Evolutionary conservation across 805 yeast genomes (phyloP).

Genomic region (Yarrowia sp.): DNA sequence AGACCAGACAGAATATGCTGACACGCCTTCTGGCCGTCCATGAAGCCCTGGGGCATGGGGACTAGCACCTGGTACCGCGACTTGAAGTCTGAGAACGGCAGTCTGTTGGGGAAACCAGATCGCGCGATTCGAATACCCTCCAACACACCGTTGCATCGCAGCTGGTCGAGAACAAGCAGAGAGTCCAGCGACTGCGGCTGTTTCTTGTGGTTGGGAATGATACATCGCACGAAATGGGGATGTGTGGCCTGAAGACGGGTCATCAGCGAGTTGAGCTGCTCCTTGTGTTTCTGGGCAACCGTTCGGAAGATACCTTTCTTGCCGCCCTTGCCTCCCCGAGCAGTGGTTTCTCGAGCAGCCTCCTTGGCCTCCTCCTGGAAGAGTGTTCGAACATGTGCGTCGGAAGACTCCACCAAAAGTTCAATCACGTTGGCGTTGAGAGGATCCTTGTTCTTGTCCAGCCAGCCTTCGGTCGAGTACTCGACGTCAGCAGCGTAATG

Average conservation of each 20-base stretch:
- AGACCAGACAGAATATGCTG: constrained; percentile 70
- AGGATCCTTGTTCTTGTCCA: constrained; percentile 94
- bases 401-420: constrained; percentile 64
- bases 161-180: constrained; percentile 79
- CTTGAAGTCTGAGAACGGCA: constrained; percentile 80
- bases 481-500: constrained; percentile 99
- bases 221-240: constrained; percentile 97
- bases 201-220: constrained; percentile 84
- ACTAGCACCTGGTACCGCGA: constrained; percentile 76
- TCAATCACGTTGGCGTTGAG: constrained; percentile 75
- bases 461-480: constrained; percentile 89
- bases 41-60: constrained; percentile 52
- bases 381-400: constrained; percentile 62
- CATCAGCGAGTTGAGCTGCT: constrained; percentile 77
- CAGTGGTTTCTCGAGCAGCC: constrained; percentile 45
- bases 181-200: constrained; percentile 75
- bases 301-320: constrained; percentile 65
- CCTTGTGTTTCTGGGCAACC: constrained; percentile 87
- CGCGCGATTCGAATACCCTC: constrained; percentile 98
- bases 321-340: constrained; percentile 47
- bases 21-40: constrained; percentile 69
- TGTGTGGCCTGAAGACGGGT: constrained; percentile 76
- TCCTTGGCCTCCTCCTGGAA: constrained; percentile 54
- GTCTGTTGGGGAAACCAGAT: constrained; percentile 94
- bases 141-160: constrained; percentile 95